Percentiles rank a stretch among this genome's conserved stretches.
phyloP scores from a whole-genome alignment of 805 yeast species.

The Lachancea nothofagi region DNA sequence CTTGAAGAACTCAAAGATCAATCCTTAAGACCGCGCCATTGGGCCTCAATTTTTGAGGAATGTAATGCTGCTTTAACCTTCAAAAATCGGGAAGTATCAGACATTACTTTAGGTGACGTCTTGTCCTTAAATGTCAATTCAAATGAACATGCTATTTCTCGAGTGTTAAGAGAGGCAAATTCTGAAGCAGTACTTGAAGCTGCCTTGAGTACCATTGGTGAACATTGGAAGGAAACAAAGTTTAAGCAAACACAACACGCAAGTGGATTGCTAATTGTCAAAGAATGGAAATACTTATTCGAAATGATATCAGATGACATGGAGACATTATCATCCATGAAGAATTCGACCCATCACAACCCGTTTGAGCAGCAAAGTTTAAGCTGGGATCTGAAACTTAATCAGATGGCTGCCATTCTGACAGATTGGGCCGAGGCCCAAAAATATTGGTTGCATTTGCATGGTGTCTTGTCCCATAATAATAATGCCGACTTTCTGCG shows the following conservation, averaged over 20 bases:
- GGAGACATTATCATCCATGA: constrained; percentile 62
- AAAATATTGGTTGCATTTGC: constrained; percentile 80
- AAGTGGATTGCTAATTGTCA: constrained; percentile 49
- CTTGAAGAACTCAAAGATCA: constrained; percentile 48
- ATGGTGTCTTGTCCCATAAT: constrained; percentile 64
- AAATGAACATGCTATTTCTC: constrained; percentile 43
- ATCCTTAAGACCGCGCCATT: constrained; percentile 59
- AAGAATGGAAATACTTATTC: constrained; percentile 61
- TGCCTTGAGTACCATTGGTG: constrained; percentile 44
- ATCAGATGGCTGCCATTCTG: constrained; percentile 44
- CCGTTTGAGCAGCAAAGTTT: constrained; percentile 54
- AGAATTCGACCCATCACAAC: constrained; percentile 54
- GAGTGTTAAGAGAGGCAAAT: constrained; percentile 56
- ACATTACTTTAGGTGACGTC: constrained; percentile 52
- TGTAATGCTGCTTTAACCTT: not conserved
- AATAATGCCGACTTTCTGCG: constrained; percentile 64
- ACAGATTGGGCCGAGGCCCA: constrained; percentile 81
- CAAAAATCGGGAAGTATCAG: not conserved
- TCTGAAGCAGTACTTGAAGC: constrained; percentile 66
- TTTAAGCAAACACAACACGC: constrained; percentile 53
- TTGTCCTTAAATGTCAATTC: constrained; percentile 48
- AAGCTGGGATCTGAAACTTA: constrained; percentile 53
- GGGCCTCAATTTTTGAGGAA: constrained; percentile 43
- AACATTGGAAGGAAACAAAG: constrained; percentile 48
- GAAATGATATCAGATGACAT: constrained; percentile 56